A percentile compares a stretch with the other conserved stretches of the same genome.
phyloP scores from a whole-genome alignment of 2,329 filamentous ascomycete species.

The Aspergillus sp. region DNA sequence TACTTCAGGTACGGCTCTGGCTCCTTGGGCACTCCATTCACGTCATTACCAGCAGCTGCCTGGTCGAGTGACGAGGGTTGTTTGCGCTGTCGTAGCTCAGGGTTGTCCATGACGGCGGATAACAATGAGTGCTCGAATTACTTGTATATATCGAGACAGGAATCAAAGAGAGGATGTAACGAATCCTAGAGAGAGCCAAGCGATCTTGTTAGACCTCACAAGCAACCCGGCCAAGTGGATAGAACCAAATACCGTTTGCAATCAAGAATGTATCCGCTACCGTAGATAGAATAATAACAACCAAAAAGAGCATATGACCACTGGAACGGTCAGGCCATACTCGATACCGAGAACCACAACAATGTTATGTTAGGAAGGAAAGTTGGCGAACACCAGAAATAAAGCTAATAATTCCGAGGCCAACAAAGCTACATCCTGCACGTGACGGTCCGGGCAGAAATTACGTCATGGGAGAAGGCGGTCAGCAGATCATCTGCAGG shows the following conservation, averaged over 20 bases:
- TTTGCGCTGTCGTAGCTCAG: constrained; percentile 27
- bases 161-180: neutral
- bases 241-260: neutral
- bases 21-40: constrained; percentile 14
- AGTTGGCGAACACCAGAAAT: neutral
- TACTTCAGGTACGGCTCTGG: constrained; percentile 36
- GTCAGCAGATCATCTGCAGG: neutral
- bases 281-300: neutral
- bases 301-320: neutral
- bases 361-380: no score
- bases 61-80: constrained; percentile 9
- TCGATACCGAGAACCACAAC: neutral
- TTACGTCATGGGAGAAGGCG: neutral
- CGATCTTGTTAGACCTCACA: neutral
- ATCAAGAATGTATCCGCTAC: no score
- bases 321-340: neutral
- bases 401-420: neutral
- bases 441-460: neutral
- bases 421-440: neutral
- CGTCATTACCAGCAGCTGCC: constrained; percentile 9
- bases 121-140: neutral
- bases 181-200: neutral
- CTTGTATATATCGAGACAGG: neutral
- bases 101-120: constrained; percentile 20
- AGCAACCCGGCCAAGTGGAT: neutral